Base-by-base conservation (phyloP, 148 eudicot species). In the Cornus florida region DNA sequence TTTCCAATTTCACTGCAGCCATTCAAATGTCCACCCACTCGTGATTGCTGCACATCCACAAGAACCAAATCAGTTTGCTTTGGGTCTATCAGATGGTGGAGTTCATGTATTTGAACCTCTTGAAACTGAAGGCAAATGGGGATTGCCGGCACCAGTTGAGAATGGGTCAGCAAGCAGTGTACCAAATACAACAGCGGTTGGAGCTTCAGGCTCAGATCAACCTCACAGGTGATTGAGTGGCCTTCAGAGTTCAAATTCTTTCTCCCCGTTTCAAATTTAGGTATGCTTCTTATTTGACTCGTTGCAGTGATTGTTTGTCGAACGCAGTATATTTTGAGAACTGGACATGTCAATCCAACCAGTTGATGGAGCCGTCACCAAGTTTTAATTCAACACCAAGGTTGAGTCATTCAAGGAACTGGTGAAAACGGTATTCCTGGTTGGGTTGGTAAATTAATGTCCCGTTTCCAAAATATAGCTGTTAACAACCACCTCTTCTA, bases 1-100 rank as follows among this genome's bases (percentile, higher is more conserved):
- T 13, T 23, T 65, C 10, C 20, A 20, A 65, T 16, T 33, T 67
- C 23, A 80, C 59, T 80, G 86, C 90, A 89, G 93, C 84, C 90
- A 89, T 62, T 83, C 93, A 19, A 90, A 89, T 75, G 92, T 92
- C 71, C 93, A 91, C 68, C 98, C 98, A 14, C 80, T 91, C 17
- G 97, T 94, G 65, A 88, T 94, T 56, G 94, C 97, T 14, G 98
- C 94, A 43, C 98, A 94, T 83, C 97, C 98, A 72, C 91, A 88
- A 78, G 97, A 92, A 82, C 87, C 97, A 32, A 85, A 91, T 75
- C 98, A 94, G 76, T 88, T 94, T 82, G 98, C 98, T 23, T 87
- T 91, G 41, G 98, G 98, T 22, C 85, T 94, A 68, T 93, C 95
- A 67, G 94, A 94, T 76, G 98, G 98, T 35, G 95, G 90, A 46